Percentiles rank a stretch among this genome's conserved stretches.
phyloP scores from a whole-genome alignment of 441 rosid species.

The Bruguiera hainesii region DNA sequence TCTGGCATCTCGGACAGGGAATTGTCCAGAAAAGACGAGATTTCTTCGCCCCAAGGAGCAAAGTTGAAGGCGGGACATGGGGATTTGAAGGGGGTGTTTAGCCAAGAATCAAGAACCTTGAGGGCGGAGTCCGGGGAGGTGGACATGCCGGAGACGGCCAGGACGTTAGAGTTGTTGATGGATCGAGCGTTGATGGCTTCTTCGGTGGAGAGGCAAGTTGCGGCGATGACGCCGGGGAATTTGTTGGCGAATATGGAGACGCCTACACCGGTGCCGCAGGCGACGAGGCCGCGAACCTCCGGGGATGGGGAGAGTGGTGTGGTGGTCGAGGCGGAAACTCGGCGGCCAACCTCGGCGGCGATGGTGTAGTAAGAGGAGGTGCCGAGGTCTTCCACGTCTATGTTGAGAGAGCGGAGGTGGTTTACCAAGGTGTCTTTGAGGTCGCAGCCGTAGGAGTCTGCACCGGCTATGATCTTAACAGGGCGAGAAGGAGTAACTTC shows the following conservation, averaged over 20 bases:
- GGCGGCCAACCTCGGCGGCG: constrained; percentile 83
- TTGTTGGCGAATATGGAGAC: constrained; percentile 90
- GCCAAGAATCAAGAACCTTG: constrained; percentile 70
- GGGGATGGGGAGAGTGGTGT: constrained; percentile 22
- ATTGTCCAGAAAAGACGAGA: constrained; percentile 46
- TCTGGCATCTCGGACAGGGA: constrained; percentile 48
- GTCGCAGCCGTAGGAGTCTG: constrained; percentile 58
- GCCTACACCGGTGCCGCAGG: constrained; percentile 83
- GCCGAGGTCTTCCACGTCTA: constrained; percentile 80
- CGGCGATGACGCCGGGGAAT: constrained; percentile 71
- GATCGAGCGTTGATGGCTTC: constrained; percentile 76
- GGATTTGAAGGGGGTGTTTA: constrained; percentile 62
- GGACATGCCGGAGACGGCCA: constrained; percentile 67
- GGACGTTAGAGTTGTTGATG: constrained; percentile 77
- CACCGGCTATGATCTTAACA: constrained; percentile 57
- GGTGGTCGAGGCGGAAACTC: constrained; percentile 42
- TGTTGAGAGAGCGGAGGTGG: constrained; percentile 70
- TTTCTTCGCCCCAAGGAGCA: constrained; percentile 49
- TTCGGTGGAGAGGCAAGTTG: constrained; percentile 60
- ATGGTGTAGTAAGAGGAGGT: constrained; percentile 68
- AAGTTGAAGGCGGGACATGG: constrained; percentile 71
- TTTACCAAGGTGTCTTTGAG: constrained; percentile 65
- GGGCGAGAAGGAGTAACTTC: constrained; percentile 15
- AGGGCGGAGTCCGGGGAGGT: constrained; percentile 50
- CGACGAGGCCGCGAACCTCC: constrained; percentile 58